These are phyloP conservation scores for Gossypium thurberi DNA, from an alignment of 345 rosid genomes.

Conservation along the genomic window DNA sequence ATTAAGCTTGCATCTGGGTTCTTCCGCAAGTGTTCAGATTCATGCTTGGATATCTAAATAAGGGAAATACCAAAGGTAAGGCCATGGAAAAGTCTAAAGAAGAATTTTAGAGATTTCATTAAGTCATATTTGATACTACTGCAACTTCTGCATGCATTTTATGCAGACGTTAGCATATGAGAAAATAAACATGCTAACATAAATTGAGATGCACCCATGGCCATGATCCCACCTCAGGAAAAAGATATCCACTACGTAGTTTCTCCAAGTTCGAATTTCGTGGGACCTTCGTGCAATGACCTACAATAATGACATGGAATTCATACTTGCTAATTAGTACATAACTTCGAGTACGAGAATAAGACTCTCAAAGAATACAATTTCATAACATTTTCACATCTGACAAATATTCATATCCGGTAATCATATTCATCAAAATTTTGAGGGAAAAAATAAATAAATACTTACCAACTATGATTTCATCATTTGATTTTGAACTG, in stretches of 20 bases:
- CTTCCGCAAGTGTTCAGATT: constrained; percentile 41
- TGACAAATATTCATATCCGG: not conserved
- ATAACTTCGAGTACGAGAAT: no score
- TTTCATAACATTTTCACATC: no score
- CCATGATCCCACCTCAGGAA: constrained; percentile 47
- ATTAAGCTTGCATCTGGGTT: constrained; percentile 48
- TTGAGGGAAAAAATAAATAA: not conserved
- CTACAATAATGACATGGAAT: constrained; percentile 21
- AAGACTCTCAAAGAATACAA: no score
- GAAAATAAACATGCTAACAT: not conserved
- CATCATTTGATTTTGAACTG: constrained; percentile 14
- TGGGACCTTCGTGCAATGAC: constrained; percentile 38
- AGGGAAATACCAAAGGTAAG: not conserved
- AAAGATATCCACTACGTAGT: constrained; percentile 51
- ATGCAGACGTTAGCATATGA: not conserved
- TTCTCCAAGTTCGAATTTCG: constrained; percentile 63
- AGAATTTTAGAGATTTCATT: not conserved
- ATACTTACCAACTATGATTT: constrained; percentile 20
- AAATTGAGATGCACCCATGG: not conserved
- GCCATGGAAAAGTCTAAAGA: not conserved
- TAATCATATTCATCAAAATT: not conserved
- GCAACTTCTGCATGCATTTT: not conserved
- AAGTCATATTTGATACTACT: not conserved
- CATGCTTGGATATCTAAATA: constrained; percentile 42
- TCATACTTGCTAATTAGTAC: not conserved